These are phyloP conservation scores for Pseudogymnoascus sp. DNA, from an alignment of 2,329 filamentous ascomycete species.

Conservation along the genomic window DNA sequence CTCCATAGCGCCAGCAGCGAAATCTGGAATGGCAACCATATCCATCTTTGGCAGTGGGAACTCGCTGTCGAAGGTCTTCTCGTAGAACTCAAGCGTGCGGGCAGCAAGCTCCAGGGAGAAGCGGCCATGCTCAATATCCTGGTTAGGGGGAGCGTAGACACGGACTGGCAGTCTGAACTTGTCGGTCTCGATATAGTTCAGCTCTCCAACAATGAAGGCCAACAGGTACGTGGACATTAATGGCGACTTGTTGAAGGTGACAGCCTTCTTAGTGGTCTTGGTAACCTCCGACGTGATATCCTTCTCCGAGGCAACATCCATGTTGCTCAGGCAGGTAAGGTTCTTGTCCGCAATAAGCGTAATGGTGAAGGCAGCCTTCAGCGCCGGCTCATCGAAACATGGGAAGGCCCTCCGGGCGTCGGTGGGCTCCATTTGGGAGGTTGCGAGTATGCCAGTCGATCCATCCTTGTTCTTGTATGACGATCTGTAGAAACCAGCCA, in stretches of 20 bases:
- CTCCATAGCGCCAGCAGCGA: slow-evolving; percentile 94
- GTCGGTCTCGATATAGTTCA: slow-evolving; percentile 89
- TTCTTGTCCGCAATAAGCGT: slow-evolving; percentile 86
- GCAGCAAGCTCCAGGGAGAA: slow-evolving; percentile 89
- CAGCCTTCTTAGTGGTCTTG: slow-evolving; percentile 67
- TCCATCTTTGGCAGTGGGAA: slow-evolving; percentile 94
- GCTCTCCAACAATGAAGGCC: slow-evolving; percentile 88
- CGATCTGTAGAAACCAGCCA: slow-evolving; percentile 96
- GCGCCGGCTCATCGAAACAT: slow-evolving; percentile 90
- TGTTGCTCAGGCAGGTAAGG: slow-evolving; percentile 90
- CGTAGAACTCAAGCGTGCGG: slow-evolving; percentile 86
- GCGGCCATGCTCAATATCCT: slow-evolving; percentile 81
- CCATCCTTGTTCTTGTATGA: slow-evolving; percentile 83
- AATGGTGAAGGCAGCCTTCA: slow-evolving; percentile 89
- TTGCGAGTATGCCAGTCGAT: slow-evolving; percentile 73
- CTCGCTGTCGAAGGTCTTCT: slow-evolving; percentile 82
- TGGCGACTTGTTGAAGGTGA: slow-evolving; percentile 87
- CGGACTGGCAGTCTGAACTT: slow-evolving; percentile 86
- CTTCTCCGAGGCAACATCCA: slow-evolving; percentile 81
- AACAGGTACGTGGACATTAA: slow-evolving; percentile 95
- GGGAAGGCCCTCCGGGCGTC: slow-evolving; percentile 90
- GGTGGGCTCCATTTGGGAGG: slow-evolving; percentile 93
- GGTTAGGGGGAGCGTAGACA: slow-evolving; percentile 87
- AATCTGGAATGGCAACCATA: slow-evolving; percentile 93
- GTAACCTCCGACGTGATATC: slow-evolving; percentile 60